Conservation (phyloP, 495 filamentous ascomycete species). For the Daldinia loculata region DNA sequence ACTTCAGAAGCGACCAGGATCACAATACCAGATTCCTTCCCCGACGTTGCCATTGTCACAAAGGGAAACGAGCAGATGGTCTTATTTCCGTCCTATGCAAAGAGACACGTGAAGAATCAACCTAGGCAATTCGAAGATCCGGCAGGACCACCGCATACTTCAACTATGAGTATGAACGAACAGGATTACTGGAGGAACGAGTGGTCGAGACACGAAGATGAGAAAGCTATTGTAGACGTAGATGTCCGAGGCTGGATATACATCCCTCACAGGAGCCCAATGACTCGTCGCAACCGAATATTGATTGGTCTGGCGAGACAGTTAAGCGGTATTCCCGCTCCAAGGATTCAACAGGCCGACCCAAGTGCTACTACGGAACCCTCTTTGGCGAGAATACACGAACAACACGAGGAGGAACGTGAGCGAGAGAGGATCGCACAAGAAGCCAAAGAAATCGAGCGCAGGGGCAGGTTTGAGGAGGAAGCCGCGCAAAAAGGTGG, state of each 20-base stretch:
- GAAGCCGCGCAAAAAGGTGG: slow-evolving; percentile 72
- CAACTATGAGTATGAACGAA: slow-evolving; percentile 52
- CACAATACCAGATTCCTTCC: slow-evolving; percentile 78
- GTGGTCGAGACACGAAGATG: slow-evolving; percentile 76
- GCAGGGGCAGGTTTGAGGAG: slow-evolving; percentile 72
- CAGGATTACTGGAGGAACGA: slow-evolving; percentile 73
- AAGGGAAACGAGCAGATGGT: slow-evolving; percentile 91
- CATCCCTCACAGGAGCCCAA: slow-evolving; percentile 81
- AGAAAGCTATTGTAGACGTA: slow-evolving; percentile 86
- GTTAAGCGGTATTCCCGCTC: slow-evolving; percentile 83
- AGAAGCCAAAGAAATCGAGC: slow-evolving; percentile 78
- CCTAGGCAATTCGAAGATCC: slow-evolving; percentile 38
- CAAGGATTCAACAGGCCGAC: slow-evolving; percentile 45
- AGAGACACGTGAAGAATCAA: slow-evolving; percentile 65
- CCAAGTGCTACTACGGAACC: slow-evolving; percentile 19
- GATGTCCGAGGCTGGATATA: slow-evolving; percentile 97
- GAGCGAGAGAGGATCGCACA: slow-evolving; percentile 71
- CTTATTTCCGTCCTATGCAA: slow-evolving; percentile 89
- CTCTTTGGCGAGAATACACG: slow-evolving; percentile 39
- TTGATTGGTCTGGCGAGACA: slow-evolving; percentile 83
- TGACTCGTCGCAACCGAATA: slow-evolving; percentile 86
- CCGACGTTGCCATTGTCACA: slow-evolving; percentile 78
- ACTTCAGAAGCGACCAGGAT: slow-evolving; percentile 58
- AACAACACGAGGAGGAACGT: slow-evolving; percentile 53
- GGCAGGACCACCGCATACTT: slow-evolving; percentile 23